Conservation (phyloP, 108 stramenopile genomes). For the Conticribra weissflogii region DNA sequence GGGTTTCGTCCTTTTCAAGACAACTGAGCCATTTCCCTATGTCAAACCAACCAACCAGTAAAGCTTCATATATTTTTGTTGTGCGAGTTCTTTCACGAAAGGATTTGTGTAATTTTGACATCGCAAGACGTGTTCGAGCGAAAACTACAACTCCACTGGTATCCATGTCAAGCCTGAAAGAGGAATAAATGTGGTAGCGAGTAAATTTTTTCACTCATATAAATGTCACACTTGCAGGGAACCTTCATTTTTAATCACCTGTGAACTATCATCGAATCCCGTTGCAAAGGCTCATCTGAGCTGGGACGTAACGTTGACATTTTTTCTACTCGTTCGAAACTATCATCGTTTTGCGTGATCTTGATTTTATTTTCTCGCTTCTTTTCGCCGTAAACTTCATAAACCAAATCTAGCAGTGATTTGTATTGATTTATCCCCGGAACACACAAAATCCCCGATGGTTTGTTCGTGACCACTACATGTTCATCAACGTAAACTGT, state of each 20-base stretch:
- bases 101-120: conserved; percentile 58
- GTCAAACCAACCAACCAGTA: conserved; percentile 50
- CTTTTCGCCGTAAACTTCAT: conserved; percentile 43
- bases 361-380: not conserved
- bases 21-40: conserved; percentile 30
- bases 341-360: not conserved
- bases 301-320: not conserved
- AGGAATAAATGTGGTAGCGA: too few relatives aligned
- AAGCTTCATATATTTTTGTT: conserved; percentile 70
- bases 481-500: conserved; percentile 69
- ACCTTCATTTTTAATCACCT: too few relatives aligned
- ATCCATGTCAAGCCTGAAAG: conserved; percentile 90
- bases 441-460: conserved; percentile 76
- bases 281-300: not conserved
- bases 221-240: too few relatives aligned
- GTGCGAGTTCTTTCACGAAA: conserved; percentile 57
- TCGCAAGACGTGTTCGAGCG: conserved; percentile 55
- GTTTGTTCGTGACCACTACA: conserved; percentile 76
- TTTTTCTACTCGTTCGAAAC: not conserved
- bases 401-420: conserved; percentile 59
- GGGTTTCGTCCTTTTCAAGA: not conserved
- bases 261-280: conserved; percentile 79
- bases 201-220: too few relatives aligned
- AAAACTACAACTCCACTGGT: conserved; percentile 77
- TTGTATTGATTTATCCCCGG: conserved; percentile 71